These are phyloP conservation scores for Thyridium curvatum DNA, from an alignment of 2,329 filamentous ascomycete species.

Conservation along the genomic window DNA sequence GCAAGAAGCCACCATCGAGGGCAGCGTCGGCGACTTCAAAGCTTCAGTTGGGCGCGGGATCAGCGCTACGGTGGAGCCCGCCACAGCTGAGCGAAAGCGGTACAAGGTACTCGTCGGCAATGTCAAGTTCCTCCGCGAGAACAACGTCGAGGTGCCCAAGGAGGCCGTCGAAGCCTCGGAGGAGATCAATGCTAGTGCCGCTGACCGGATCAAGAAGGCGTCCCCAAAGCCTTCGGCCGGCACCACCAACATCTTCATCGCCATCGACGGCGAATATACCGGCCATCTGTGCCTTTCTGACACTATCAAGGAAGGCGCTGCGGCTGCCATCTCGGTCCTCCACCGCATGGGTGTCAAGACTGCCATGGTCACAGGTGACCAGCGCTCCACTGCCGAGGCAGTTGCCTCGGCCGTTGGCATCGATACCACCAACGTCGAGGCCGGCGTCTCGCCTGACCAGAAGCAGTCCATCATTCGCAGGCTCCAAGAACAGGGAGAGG, in stretches of 20 bases:
- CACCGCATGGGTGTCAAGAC: constrained; percentile 79
- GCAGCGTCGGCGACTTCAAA: constrained; percentile 78
- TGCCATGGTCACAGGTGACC: constrained; percentile 91
- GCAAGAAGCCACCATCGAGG: constrained; percentile 69
- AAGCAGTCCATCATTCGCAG: constrained; percentile 80
- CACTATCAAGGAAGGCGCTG: constrained; percentile 82
- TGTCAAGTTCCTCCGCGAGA: constrained; percentile 66
- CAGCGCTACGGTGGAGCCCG: constrained; percentile 73
- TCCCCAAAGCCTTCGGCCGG: constrained; percentile 48
- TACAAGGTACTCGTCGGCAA: constrained; percentile 85
- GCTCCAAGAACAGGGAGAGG: constrained; percentile 67
- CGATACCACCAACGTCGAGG: constrained; percentile 65
- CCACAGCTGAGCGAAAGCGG: constrained; percentile 59
- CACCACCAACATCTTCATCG: constrained; percentile 86
- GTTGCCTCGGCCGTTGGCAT: constrained; percentile 84
- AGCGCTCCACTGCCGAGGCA: constrained; percentile 73
- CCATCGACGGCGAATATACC: constrained; percentile 74
- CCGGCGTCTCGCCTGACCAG: constrained; percentile 83
- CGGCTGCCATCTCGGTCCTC: constrained; percentile 73
- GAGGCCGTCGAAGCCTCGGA: constrained; percentile 59
- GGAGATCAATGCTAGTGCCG: constrained; percentile 42
- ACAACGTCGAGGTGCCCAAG: constrained; percentile 59
- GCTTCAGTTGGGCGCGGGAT: constrained; percentile 81
- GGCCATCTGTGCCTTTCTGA: constrained; percentile 82
- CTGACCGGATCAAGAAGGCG: constrained; percentile 20